Conservation (phyloP, 352 stramenopile genomes). For the Pythium chondricola region DNA sequence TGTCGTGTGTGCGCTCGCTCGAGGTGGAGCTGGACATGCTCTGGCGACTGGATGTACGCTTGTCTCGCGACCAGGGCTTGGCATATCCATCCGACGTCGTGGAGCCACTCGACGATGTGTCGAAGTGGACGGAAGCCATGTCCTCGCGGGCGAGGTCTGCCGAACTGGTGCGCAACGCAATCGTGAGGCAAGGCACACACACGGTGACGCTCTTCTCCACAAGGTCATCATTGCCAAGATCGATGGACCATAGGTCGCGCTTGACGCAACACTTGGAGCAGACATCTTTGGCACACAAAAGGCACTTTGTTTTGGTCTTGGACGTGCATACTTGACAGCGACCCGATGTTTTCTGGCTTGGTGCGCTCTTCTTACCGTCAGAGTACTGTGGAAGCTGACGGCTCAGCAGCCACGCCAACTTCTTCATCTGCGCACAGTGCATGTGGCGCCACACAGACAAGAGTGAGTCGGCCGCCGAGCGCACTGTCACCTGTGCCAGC, state of each 20-base stretch:
- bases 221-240: neutral
- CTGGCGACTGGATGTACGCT: neutral
- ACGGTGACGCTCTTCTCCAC: slow-evolving; percentile 6
- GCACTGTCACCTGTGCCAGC: neutral
- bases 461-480: slow-evolving; percentile 12
- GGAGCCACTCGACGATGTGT: too few species aligned
- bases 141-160: slow-evolving; percentile 14
- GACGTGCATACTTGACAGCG: slow-evolving; percentile 19
- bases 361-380: neutral
- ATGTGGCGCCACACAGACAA: slow-evolving; percentile 16
- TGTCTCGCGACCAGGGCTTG: neutral
- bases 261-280: slow-evolving; percentile 16
- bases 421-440: slow-evolving; percentile 22
- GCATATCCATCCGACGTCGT: neutral
- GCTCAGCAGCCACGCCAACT: slow-evolving; percentile 15
- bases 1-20: slow-evolving; percentile 21
- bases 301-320: slow-evolving; percentile 15
- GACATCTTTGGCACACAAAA: slow-evolving; percentile 9
- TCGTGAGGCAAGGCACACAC: slow-evolving; percentile 16
- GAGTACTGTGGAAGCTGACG: neutral
- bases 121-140: too few species aligned
- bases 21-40: slow-evolving; percentile 17
- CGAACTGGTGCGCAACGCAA: slow-evolving; percentile 7
- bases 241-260: slow-evolving; percentile 12
- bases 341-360: neutral